Percentiles rank a stretch among this genome's conserved stretches.
These are phyloP conservation scores for Acmispon strigosus DNA, from an alignment of 306 rosid species.

Conservation along the genomic window DNA sequence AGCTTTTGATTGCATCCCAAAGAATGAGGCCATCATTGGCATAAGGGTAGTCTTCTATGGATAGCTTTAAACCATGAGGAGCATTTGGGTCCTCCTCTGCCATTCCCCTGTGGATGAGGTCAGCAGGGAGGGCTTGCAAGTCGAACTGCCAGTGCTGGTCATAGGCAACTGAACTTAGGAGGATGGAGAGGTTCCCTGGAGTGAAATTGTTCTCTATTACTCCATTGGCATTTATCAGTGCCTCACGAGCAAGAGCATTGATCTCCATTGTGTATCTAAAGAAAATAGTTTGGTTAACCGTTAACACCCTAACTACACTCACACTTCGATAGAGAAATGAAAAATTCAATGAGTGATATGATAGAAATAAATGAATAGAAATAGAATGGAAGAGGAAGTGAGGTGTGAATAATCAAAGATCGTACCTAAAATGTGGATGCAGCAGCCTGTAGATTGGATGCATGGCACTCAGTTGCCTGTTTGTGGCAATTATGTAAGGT, in stretches of 20 bases:
- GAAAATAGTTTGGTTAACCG: too few species aligned
- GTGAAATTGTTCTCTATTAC: slow-evolving; percentile 48
- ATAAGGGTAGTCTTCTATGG: slow-evolving; percentile 44
- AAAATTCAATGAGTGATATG: too few species aligned
- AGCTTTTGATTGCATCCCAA: slow-evolving; percentile 32
- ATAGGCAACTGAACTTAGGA: slow-evolving; percentile 55
- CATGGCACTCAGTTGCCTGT: slow-evolving; percentile 72
- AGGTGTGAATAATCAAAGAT: too few species aligned
- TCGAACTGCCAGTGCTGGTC: slow-evolving; percentile 64
- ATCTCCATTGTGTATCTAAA: slow-evolving; percentile 80
- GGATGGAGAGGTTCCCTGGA: slow-evolving; percentile 44
- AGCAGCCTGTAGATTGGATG: slow-evolving; percentile 76
- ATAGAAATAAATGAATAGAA: too few species aligned
- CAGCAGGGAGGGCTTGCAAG: slow-evolving; percentile 61
- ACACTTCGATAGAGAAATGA: too few species aligned
- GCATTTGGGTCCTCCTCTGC: slow-evolving; percentile 31
- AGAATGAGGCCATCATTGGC: slow-evolving; percentile 47
- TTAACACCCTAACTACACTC: too few species aligned
- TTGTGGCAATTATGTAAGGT: slow-evolving; percentile 76
- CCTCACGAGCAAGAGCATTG: slow-evolving; percentile 69
- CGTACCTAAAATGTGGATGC: slow-evolving; percentile 78
- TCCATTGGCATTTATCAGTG: slow-evolving; percentile 56
- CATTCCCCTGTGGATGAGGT: slow-evolving; percentile 67
- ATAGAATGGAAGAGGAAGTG: too few species aligned
- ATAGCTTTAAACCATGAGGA: slow-evolving; percentile 40